Conservation (phyloP, 768 basidiomycete genomes). For the Cantharellus anzutake region DNA sequence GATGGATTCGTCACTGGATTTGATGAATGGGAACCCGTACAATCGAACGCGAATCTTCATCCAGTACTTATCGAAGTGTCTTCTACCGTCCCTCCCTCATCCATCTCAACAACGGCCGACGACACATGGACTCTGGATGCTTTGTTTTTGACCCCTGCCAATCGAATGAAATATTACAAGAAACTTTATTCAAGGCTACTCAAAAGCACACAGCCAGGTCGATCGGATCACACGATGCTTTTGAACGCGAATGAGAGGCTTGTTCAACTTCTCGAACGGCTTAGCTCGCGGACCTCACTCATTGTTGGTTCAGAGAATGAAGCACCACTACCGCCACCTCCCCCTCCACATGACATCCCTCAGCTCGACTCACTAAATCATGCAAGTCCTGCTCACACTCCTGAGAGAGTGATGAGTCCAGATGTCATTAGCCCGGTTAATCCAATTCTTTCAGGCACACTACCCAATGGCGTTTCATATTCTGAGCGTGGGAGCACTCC, state of each 20-base stretch:
- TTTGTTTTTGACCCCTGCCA: constrained; percentile 72
- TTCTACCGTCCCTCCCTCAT: constrained; percentile 36
- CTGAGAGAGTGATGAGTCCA: background rate
- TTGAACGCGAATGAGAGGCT: constrained; percentile 65
- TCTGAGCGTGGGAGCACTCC: background rate
- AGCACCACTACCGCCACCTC: background rate
- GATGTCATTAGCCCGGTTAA: too few species aligned
- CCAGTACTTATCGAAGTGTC: constrained; percentile 55
- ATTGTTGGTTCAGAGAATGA: constrained; percentile 24
- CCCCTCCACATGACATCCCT: background rate
- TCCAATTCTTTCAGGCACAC: background rate
- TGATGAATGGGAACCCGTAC: constrained; percentile 67
- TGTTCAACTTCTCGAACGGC: constrained; percentile 44
- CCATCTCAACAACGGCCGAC: constrained; percentile 19
- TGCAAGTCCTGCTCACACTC: background rate
- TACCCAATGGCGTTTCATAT: background rate
- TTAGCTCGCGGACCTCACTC: constrained; percentile 39
- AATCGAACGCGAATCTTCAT: constrained; percentile 50
- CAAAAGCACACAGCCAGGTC: constrained; percentile 69
- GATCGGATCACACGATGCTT: constrained; percentile 71
- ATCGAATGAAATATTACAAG: constrained; percentile 76
- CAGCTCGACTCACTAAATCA: background rate
- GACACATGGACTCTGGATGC: constrained; percentile 66
- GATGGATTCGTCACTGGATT: constrained; percentile 56
- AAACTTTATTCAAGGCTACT: constrained; percentile 74